Base-by-base conservation (phyloP, 495 filamentous ascomycete genomes). In the Thermothielavioides terrestris region DNA sequence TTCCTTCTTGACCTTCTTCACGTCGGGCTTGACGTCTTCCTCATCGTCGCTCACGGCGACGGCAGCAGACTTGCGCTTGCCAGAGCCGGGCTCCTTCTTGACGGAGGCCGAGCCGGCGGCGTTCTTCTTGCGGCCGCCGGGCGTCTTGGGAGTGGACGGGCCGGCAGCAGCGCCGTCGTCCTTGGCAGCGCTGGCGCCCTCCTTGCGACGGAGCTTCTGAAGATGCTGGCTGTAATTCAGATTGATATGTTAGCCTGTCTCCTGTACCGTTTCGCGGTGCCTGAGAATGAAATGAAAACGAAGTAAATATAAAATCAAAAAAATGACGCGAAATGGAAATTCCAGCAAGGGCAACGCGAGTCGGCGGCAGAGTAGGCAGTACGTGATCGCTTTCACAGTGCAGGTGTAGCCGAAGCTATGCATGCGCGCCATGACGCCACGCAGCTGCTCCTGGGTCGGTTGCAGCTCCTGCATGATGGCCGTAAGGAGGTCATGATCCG, bases 191-290 rank as follows among this genome's bases (percentile, higher is more conserved):
- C 17, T 26, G 18, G 18, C 14, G 4, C 42, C 53, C 14, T 66
- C 65, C 54, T 69, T 69, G 35, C 61, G 63, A 6, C 64, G 60
- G 0, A 70, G 58, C 46, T 70, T 70, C 42, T 70, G 68, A 0
- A 70, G 53, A 8, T 70, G 68, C 58, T 70, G 68, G 21, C 68
- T 70, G 40, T 62, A 20, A 42, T 15, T 40, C 17, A 30, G 28
- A 42, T 23, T 10, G 27, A 14, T 2, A 25, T 20, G 54, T 60
- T 52, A 64, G 59, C 25, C n/a, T n/a, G n/a, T n/a, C n/a, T n/a
- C n/a, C n/a, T n/a, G n/a, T n/a, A n/a, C n/a, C n/a, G n/a, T n/a
- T n/a, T n/a, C n/a, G n/a, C n/a, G n/a, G n/a, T n/a, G n/a, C n/a
- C n/a, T n/a, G n/a, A n/a, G n/a, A n/a, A n/a, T n/a, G n/a, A n/a